Evolutionary conservation across 208 protist genomes (phyloP).

Genomic region (Wallacemonas collosoma): DNA sequence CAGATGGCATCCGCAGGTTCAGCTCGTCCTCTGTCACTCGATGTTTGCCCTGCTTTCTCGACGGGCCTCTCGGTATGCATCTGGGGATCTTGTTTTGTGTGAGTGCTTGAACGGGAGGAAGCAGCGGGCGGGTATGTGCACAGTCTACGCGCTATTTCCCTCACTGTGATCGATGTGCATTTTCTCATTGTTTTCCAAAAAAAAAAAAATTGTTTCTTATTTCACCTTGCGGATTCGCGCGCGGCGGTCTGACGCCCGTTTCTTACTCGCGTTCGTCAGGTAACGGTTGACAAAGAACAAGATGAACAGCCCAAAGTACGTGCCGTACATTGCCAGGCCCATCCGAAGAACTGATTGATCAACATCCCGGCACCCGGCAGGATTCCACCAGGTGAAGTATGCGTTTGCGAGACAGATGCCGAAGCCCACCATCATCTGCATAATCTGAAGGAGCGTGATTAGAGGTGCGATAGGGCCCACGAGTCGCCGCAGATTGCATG

Average conservation of each 20-base stretch:
- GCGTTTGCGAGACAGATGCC: constrained; percentile 49
- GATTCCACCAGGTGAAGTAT: constrained; percentile 41
- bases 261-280: constrained; percentile 15
- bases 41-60: no score
- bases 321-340: constrained; percentile 84
- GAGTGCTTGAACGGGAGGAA: no score
- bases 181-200: no score
- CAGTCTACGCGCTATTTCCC: no score
- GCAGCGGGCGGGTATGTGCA: no score
- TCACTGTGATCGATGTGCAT: no score
- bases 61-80: no score
- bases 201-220: not conserved
- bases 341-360: constrained; percentile 35
- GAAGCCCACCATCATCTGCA: constrained; percentile 87
- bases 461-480: constrained; percentile 51
- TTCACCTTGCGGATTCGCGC: not conserved
- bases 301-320: constrained; percentile 86
- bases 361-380: not conserved
- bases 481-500: constrained; percentile 35
- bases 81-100: no score
- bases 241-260: not conserved
- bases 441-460: constrained; percentile 63
- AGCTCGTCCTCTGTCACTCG: no score
- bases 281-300: constrained; percentile 51
- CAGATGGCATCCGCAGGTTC: no score